Conservation (phyloP, 2,329 filamentous ascomycete genomes). For the Lithohypha guttulata region DNA sequence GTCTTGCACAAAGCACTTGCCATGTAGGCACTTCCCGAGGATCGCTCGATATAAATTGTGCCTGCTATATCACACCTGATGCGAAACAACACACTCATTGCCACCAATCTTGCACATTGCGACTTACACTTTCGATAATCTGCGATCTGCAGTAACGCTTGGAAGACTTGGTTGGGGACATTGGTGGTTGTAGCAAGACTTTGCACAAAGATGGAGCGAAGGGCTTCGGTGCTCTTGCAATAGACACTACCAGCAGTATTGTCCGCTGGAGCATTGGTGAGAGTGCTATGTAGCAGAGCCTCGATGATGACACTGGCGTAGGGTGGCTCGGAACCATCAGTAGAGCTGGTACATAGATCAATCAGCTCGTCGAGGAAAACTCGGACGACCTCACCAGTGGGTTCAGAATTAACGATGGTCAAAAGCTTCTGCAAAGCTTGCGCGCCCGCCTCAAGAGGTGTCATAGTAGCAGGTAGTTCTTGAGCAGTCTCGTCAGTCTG, state of each 20-base stretch:
- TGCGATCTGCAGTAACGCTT: constrained; percentile 53
- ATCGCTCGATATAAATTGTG: constrained; percentile 58
- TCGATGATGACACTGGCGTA: constrained; percentile 1
- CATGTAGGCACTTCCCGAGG: constrained; percentile 61
- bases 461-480: neutral
- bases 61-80: constrained; percentile 73
- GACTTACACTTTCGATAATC: constrained; percentile 47
- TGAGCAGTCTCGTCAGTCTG: neutral
- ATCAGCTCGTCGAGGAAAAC: constrained; percentile 6
- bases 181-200: constrained; percentile 55
- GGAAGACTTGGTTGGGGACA: constrained; percentile 55
- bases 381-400: neutral
- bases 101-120: constrained; percentile 58
- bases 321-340: neutral
- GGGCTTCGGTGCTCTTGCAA: constrained; percentile 1
- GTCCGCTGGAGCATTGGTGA: constrained; percentile 2
- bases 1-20: constrained; percentile 61
- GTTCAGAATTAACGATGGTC: neutral
- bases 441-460: neutral
- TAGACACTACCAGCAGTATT: constrained; percentile 2
- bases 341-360: neutral
- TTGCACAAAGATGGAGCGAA: constrained; percentile 54
- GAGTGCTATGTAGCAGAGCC: neutral
- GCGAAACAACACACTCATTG: constrained; percentile 70
- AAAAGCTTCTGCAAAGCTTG: constrained; percentile 4